phyloP scores from a whole-genome alignment of 495 filamentous ascomycete genomes.

The Aspergillus bridgeri region DNA sequence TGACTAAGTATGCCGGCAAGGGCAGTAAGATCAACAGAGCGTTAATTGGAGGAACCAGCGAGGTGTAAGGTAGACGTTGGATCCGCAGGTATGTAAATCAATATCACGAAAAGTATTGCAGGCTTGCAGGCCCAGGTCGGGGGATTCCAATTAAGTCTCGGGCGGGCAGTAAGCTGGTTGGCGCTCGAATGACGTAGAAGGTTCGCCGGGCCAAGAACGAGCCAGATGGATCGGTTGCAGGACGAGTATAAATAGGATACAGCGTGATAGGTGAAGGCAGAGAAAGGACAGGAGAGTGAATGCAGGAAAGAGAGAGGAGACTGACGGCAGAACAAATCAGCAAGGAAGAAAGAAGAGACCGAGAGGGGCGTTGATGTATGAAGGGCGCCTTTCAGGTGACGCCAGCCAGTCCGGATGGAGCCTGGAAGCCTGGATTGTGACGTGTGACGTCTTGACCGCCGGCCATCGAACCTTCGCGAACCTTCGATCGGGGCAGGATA shows the following conservation, averaged over 20 bases:
- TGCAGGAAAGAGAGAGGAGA: neutral
- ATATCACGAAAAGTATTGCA: neutral
- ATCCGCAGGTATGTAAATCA: neutral
- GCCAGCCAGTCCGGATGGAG: conserved; percentile 13
- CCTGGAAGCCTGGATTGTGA: conserved; percentile 11
- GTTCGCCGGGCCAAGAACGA: conserved; percentile 16
- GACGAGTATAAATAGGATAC: neutral
- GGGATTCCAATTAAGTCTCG: conserved; percentile 1
- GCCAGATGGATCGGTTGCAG: neutral
- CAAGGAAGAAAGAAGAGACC: neutral
- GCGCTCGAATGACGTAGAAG: conserved; percentile 44
- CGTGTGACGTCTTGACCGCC: conserved; percentile 27
- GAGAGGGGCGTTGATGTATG: conserved; percentile 4
- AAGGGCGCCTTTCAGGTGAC: conserved; percentile 15
- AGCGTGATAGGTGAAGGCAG: neutral
- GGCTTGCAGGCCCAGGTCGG: too few relatives aligned
- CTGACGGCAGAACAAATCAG: neutral
- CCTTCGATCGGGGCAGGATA: too few relatives aligned
- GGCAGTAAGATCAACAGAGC: conserved; percentile 1
- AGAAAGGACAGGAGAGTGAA: neutral
- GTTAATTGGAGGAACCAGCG: conserved; percentile 3
- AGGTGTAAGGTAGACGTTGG: conserved; percentile 1
- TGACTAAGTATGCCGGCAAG: conserved; percentile 14
- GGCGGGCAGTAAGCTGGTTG: conserved; percentile 5
- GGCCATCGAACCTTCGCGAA: conserved; percentile 39